These are phyloP conservation scores for Hypoxylon subgilvum DNA, from an alignment of 495 filamentous ascomycete genomes.

Conservation along the genomic window DNA sequence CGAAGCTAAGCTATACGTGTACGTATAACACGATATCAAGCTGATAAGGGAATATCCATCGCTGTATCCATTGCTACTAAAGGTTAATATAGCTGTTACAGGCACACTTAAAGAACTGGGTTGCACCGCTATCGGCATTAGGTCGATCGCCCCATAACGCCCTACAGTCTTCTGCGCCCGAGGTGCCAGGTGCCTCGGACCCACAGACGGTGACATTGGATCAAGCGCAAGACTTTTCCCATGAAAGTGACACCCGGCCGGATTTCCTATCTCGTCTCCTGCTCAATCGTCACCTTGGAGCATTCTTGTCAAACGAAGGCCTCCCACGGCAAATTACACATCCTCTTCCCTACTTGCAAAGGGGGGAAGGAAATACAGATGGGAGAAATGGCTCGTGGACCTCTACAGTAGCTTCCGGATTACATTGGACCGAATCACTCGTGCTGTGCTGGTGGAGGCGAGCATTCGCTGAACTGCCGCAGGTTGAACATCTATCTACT, in stretches of 20 bases:
- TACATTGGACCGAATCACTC: not conserved
- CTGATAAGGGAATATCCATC: too few relatives aligned
- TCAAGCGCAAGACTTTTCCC: conserved; percentile 26
- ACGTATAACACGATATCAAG: conserved; percentile 23
- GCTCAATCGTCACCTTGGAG: conserved; percentile 8
- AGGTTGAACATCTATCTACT: not conserved
- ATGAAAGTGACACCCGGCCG: conserved; percentile 16
- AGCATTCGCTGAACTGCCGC: conserved; percentile 5
- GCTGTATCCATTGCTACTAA: too few relatives aligned
- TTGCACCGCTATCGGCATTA: conserved; percentile 34
- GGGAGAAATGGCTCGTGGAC: too few relatives aligned
- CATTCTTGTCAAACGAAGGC: conserved; percentile 1
- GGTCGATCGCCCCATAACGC: not conserved
- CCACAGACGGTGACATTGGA: conserved; percentile 18
- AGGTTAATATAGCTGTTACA: not conserved
- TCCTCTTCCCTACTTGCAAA: too few relatives aligned
- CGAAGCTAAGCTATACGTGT: conserved; percentile 24
- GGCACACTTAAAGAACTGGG: not conserved
- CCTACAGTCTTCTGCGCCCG: conserved; percentile 5
- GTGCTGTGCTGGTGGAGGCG: not conserved
- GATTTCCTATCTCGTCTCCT: conserved; percentile 31
- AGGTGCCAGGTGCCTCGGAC: conserved; percentile 2
- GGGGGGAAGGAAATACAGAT: too few relatives aligned
- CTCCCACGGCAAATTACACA: too few relatives aligned
- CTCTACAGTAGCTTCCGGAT: not conserved